A percentile compares a stretch with the other conserved stretches of the same genome.
phyloP scores from a whole-genome alignment of 257 asterid genomes.

The Solanum rostratum region DNA sequence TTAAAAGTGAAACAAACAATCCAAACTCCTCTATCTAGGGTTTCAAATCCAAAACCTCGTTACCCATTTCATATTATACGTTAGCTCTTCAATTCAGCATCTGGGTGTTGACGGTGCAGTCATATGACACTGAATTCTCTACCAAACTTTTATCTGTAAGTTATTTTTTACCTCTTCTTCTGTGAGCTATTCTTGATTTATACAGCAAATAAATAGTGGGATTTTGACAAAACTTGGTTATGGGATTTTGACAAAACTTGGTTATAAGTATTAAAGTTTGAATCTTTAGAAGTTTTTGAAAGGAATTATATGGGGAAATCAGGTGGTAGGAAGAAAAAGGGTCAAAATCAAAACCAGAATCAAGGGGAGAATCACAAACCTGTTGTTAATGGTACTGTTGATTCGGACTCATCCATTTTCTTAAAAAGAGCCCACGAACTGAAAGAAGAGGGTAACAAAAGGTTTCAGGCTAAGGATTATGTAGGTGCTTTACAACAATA shows the following conservation, averaged over 20 bases:
- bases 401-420: slow-evolving; percentile 45
- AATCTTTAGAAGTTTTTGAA: slow-evolving; percentile 9
- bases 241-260: not conserved
- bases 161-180: not conserved
- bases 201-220: not conserved
- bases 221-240: not conserved
- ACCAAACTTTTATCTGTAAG: slow-evolving; percentile 21
- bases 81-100: slow-evolving; percentile 1
- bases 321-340: slow-evolving; percentile 75
- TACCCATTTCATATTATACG: not conserved
- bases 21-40: slow-evolving; percentile 13
- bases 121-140: not conserved
- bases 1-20: not conserved
- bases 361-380: slow-evolving; percentile 28
- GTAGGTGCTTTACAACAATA: slow-evolving; percentile 64
- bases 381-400: slow-evolving; percentile 50
- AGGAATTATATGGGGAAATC: slow-evolving; percentile 67
- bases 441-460: slow-evolving; percentile 84
- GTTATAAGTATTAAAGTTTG: slow-evolving; percentile 9
- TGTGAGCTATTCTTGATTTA: not conserved
- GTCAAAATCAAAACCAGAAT: slow-evolving; percentile 18
- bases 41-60: slow-evolving; percentile 9
- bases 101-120: slow-evolving; percentile 2
- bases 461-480: slow-evolving; percentile 71
- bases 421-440: slow-evolving; percentile 80